Conservation (phyloP, 352 stramenopile genomes). For the Albugo candida region DNA sequence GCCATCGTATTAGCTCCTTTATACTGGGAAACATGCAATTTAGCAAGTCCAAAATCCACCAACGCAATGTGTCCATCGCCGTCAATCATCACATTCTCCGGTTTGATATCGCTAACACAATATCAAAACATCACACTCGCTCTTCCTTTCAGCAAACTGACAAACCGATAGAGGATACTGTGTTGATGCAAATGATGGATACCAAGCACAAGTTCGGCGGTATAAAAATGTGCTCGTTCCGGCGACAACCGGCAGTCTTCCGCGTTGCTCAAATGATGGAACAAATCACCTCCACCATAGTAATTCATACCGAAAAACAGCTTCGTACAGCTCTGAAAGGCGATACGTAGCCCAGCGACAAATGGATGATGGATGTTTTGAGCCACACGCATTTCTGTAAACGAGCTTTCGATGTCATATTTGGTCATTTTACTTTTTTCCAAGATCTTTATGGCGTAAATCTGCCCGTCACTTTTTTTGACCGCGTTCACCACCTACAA, state of each 20-base stretch:
- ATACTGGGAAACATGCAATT: conserved; percentile 82
- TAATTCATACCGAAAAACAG: conserved; percentile 80
- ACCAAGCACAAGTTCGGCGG: conserved; percentile 81
- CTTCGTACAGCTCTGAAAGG: conserved; percentile 75
- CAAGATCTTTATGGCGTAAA: conserved; percentile 83
- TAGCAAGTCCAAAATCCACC: conserved; percentile 89
- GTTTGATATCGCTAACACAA: conserved; percentile 82
- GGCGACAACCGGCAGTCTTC: conserved; percentile 68
- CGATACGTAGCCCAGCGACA: conserved; percentile 66
- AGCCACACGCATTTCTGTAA: conserved; percentile 77
- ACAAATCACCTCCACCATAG: conserved; percentile 68
- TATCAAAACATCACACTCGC: not conserved
- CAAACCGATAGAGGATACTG: conserved; percentile 85
- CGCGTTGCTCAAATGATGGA: conserved; percentile 81
- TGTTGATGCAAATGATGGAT: conserved; percentile 87
- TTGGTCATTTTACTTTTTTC: conserved; percentile 82
- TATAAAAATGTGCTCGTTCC: conserved; percentile 81
- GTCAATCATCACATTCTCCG: conserved; percentile 93
- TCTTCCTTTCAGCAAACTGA: not conserved
- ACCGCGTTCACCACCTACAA: conserved; percentile 65
- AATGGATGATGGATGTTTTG: conserved; percentile 81
- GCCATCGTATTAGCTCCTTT: conserved; percentile 80
- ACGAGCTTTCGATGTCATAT: conserved; percentile 77
- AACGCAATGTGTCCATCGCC: conserved; percentile 88
- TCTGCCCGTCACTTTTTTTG: conserved; percentile 78